Percentiles rank a stretch among this genome's conserved stretches.
Conservation (phyloP, 495 filamentous ascomycete species). For the Penicillium roqueforti region DNA sequence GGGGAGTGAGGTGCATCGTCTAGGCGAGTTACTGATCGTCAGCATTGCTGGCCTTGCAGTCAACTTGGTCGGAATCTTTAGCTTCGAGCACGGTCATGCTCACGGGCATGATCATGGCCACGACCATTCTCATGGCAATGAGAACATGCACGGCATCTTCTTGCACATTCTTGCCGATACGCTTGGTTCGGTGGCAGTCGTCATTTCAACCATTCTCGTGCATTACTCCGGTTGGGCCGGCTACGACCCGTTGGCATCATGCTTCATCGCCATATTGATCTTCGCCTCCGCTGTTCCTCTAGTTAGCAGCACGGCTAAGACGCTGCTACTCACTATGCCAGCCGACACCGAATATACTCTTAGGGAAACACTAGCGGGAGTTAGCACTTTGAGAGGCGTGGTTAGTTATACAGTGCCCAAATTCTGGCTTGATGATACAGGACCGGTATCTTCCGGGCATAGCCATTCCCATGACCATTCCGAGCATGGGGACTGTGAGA, state of each 20-base stretch:
- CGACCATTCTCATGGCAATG: constrained; percentile 71
- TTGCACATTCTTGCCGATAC: constrained; percentile 94
- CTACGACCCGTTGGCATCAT: constrained; percentile 94
- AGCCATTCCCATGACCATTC: constrained; percentile 27
- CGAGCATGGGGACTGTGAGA: constrained; percentile 19
- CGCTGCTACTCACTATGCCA: constrained; percentile 77
- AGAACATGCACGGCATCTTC: constrained; percentile 99
- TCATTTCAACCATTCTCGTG: constrained; percentile 83
- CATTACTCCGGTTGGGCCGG: constrained; percentile 83
- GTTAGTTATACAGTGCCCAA: constrained; percentile 80
- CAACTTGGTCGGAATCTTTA: constrained; percentile 86
- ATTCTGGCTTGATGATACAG: constrained; percentile 88
- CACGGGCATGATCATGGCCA: constrained; percentile 64
- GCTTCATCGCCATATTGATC: constrained; percentile 89
- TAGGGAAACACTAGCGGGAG: constrained; percentile 76
- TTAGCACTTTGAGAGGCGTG: constrained; percentile 79
- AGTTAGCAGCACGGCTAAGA: constrained; percentile 76
- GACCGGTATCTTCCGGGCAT: constrained; percentile 23
- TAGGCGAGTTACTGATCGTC: constrained; percentile 83
- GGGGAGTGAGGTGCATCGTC: constrained; percentile 73
- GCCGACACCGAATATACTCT: constrained; percentile 84
- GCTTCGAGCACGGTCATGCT: constrained; percentile 68
- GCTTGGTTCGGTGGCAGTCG: constrained; percentile 88
- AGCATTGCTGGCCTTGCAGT: constrained; percentile 80
- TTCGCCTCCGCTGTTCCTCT: constrained; percentile 83